Evolutionary conservation across 2,329 filamentous ascomycete genomes (phyloP).

Genomic region (Plenodomus biglobosus): DNA sequence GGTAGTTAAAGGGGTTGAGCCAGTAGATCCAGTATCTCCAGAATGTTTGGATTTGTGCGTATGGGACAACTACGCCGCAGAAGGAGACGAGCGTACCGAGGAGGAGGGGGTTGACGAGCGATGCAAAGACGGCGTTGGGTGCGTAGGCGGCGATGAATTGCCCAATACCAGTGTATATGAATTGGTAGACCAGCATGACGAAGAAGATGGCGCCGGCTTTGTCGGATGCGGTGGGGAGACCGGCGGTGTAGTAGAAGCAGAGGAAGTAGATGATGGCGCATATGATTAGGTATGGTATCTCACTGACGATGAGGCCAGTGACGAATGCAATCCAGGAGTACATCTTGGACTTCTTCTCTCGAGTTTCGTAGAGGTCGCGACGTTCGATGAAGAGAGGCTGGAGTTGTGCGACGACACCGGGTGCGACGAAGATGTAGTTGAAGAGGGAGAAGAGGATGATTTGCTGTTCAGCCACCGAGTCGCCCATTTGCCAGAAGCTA

Average conservation of each 20-base stretch:
- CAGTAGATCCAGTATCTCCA: slow-evolving; percentile 58
- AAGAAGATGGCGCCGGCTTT: slow-evolving; percentile 56
- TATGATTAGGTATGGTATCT: slow-evolving; percentile 66
- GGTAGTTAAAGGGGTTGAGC: slow-evolving; percentile 49
- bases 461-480: slow-evolving; percentile 44
- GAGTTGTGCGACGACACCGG: slow-evolving; percentile 45
- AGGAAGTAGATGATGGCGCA: slow-evolving; percentile 63
- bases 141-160: slow-evolving; percentile 57
- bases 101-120: slow-evolving; percentile 53
- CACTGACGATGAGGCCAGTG: slow-evolving; percentile 67
- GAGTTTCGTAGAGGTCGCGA: slow-evolving; percentile 57
- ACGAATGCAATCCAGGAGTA: slow-evolving; percentile 76
- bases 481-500: slow-evolving; percentile 30
- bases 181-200: slow-evolving; percentile 64
- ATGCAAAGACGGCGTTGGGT: slow-evolving; percentile 50
- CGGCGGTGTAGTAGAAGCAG: slow-evolving; percentile 64
- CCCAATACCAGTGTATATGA: slow-evolving; percentile 58
- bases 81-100: slow-evolving; percentile 26
- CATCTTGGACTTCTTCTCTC: slow-evolving; percentile 64
- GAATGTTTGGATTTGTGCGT: slow-evolving; percentile 66
- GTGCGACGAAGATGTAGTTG: slow-evolving; percentile 49
- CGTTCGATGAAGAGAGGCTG: slow-evolving; percentile 50
- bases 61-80: slow-evolving; percentile 63
- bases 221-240: slow-evolving; percentile 43
- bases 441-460: slow-evolving; percentile 53